phyloP scores from a whole-genome alignment of 495 filamentous ascomycete genomes.

The Parathielavia appendiculata region DNA sequence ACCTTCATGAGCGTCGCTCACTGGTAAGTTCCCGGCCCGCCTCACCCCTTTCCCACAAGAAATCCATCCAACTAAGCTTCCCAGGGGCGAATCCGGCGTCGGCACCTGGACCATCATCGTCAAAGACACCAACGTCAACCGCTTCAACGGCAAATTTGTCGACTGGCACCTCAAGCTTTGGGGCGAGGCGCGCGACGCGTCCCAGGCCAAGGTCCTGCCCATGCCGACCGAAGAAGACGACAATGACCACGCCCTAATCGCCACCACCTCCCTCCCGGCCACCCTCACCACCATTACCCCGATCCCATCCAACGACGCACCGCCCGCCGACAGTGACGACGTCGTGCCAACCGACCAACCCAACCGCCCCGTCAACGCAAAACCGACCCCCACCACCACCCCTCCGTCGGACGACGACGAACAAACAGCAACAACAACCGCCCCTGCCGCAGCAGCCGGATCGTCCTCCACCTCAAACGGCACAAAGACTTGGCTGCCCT shows the following conservation, averaged over 20 bases:
- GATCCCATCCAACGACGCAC: constrained; percentile 30
- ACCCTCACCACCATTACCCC: constrained; percentile 39
- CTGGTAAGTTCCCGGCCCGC: constrained; percentile 58
- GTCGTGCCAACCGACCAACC: constrained; percentile 57
- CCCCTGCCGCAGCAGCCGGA: constrained; percentile 27
- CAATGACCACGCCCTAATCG: constrained; percentile 61
- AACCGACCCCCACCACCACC: constrained; percentile 33
- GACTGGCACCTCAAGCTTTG: constrained; percentile 95
- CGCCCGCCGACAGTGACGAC: constrained; percentile 62
- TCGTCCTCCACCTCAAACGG: constrained; percentile 26
- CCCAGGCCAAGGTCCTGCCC: constrained; percentile 65
- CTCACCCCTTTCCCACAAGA: neutral
- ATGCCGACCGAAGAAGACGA: constrained; percentile 83
- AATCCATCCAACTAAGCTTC: constrained; percentile 24
- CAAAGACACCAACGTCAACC: constrained; percentile 78
- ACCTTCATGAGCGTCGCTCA: constrained; percentile 98
- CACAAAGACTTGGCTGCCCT: constrained; percentile 61
- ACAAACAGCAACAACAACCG: constrained; percentile 28
- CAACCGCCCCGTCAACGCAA: constrained; percentile 65
- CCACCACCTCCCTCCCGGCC: constrained; percentile 39
- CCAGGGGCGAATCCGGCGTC: constrained; percentile 80
- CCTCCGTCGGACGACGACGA: constrained; percentile 17
- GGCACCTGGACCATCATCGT: constrained; percentile 89
- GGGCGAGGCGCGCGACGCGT: constrained; percentile 77
- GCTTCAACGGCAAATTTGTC: constrained; percentile 66